Evolutionary conservation across 2,329 filamentous ascomycete species (phyloP), one percentile per base, ranked within the genome.

Genomic region (Penicillium sp.): DNA sequence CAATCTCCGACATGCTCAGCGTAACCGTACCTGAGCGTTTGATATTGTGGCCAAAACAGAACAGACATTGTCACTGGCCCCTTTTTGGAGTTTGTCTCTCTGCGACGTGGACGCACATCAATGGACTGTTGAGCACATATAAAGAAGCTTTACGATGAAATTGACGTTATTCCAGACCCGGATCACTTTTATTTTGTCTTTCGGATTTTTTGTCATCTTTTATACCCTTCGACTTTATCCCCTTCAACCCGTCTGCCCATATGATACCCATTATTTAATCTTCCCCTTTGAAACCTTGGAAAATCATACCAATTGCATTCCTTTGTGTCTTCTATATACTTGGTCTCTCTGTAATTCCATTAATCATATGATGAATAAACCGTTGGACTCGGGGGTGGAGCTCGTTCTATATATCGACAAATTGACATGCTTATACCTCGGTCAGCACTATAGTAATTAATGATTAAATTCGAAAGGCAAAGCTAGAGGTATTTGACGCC

Each of bases 261-360:
- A 31, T 46, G 53, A 52, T 56, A 56, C 53, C 53, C 48, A 26
- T n/a, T 31, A 29, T 52, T 35, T 39, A 20, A 39, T 39, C 8
- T 11, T 29, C 2, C 9, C 6, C 4, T 46, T 46, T 46, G 1
- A 7, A 8, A 4, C 0, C 11, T 32, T 22, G 29, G 29, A 45
- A 32, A 16, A 34, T 34, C n/a, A 22, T 2, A 22, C 4, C 26
- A 16, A 22, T 1, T 11, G 4, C 13, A 6, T 22, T 34, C 1
- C 4, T 34, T 11, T 16, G 1, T 22, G 8, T 1, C 3, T 16
- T 22, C 1, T 22, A 13, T 2, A 2, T 22, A 22, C 16, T 2
- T 1, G 3, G 6, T 18, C 3, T 1, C 11, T 40, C 10, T 13
- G 0, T 31, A 13, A 18, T 13, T 18, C 5, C 3, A 13, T 29